Base-by-base conservation (phyloP, 1,284 basidiomycete genomes). In the Anthracocystis walkeri region DNA sequence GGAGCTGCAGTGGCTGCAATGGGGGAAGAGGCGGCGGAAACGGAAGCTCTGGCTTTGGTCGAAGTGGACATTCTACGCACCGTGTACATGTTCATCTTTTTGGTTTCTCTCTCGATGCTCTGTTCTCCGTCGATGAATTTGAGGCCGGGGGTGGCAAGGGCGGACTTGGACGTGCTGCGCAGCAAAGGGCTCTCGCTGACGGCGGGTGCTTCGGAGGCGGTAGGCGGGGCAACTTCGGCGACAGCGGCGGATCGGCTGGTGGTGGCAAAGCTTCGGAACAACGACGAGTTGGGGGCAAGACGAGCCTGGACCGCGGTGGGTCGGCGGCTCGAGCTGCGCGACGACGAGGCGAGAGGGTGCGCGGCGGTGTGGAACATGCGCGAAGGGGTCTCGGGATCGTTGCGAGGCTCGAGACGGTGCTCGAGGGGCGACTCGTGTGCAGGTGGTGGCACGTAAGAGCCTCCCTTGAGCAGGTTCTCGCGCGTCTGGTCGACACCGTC, bases 71-170 rank as follows among this genome's bases (percentile, higher is more conserved):
- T 55, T 65, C 48, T 75, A 81, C 80, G 76, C 68, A 81, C 80
- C 80, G 77, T 81, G 76, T 77, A 81, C 78, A 81, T 79, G 70
- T 81, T 81, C 74, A 80, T 81, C 76, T 81, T 81, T 54, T 61
- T 58, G 27, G 75, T 80, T 62, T 81, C 76, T 66, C 80, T 77
- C 68, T 74, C 61, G 51, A 73, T 64, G 38, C 68, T 74, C 41
- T 65, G 52, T 59, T 79, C 74, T 58, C 72, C 75, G 40, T 79
- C 77, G 41, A 67, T 62, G 56, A 73, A 79, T 25, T 44, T 53
- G 49, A 82, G 66, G 7, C 79, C 79, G 0, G 77, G 79, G 41
- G 80, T 82, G 57, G 63, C 57, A 29, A 79, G 44, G 29, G 80
- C 75, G 16, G 69, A 65, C 54, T 78, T 57, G 56, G 75, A 57